Conservation (phyloP, 1,284 basidiomycete species). For the Cutaneotrichosporon arboriforme region DNA sequence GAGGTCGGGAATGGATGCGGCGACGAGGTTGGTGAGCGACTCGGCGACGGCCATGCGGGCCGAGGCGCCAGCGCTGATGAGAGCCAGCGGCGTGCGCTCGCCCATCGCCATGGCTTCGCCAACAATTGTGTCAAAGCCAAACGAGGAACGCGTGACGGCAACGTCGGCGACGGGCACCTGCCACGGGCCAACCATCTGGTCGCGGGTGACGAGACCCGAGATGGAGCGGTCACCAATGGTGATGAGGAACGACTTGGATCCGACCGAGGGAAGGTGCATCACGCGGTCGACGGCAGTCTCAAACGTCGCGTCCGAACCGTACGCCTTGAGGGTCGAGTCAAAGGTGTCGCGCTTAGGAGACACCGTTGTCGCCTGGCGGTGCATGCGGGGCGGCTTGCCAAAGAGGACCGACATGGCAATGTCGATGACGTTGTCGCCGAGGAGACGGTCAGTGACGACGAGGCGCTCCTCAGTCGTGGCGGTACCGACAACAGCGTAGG, state of each 20-base stretch:
- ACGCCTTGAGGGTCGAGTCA: constrained; percentile 64
- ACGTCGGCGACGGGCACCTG: constrained; percentile 98
- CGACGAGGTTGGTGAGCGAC: constrained; percentile 85
- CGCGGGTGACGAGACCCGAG: constrained; percentile 88
- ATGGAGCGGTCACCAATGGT: constrained; percentile 95
- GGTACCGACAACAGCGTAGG: constrained; percentile 76
- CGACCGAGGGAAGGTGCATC: constrained; percentile 84
- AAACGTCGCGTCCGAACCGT: constrained; percentile 55
- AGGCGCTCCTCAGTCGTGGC: constrained; percentile 77
- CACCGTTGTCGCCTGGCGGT: constrained; percentile 62
- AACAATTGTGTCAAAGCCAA: constrained; percentile 75
- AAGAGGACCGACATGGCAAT: constrained; percentile 94
- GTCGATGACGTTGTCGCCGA: constrained; percentile 73
- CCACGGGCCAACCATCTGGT: constrained; percentile 99
- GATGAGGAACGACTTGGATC: constrained; percentile 94
- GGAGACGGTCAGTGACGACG: constrained; percentile 81
- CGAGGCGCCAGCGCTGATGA: constrained; percentile 79
- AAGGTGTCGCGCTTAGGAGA: constrained; percentile 57
- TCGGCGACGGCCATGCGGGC: constrained; percentile 96
- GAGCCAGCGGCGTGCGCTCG: constrained; percentile 87
- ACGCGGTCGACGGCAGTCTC: constrained; percentile 68
- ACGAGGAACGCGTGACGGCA: constrained; percentile 89
- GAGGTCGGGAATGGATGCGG: constrained; percentile 69
- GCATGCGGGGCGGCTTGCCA: constrained; percentile 93
- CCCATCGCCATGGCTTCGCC: constrained; percentile 99